Evolutionary conservation across 129 eudicot genomes (phyloP), one percentile per base, ranked within the genome.

Genomic region (Centrapalus pauciflorus): DNA sequence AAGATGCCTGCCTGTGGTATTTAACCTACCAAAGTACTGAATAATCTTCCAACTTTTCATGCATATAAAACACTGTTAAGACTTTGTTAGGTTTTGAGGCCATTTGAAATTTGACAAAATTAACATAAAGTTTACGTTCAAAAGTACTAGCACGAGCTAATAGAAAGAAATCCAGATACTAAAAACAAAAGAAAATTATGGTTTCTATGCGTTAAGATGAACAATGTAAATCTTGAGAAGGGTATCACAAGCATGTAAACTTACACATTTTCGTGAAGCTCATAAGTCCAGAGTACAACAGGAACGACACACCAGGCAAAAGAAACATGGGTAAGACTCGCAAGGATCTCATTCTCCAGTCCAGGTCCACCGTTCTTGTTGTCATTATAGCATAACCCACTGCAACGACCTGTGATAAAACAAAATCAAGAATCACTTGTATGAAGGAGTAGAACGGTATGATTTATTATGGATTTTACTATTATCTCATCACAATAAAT

Each of bases 321-420:
- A 92, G 82, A 72, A 92, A 92, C 89, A 92, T 85, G 4, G 98
- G 98, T 67, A 85, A 72, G 43, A 92, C 96, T 8, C 84, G 87
- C 69, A 85, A 64, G 30, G 96, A 87, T 77, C 98, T 88, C 80
- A 64, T 92, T 55, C 77, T 85, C 96, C 96, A 92, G 51, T 92
- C 79, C 83, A 89, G 67, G 21, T 77, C 81, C 74, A 79, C 52
- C 6, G 98, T 74, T 81, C 98, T 83, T 75, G 98, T 86, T 34
- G 95, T 88, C 90, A 85, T 79, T 55, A 92, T 79, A 73, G 98
- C 98, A 80, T 78, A 91, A 61, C 78, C 85, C 49, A 91, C 83
- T 19, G 98, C 98, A 85, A 87, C 71, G 30, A 78, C 57, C 98
- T 87, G 87, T 30, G 2, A 49, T n/a, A 19, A n/a, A 70, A 27